A percentile compares a stretch with the other conserved stretches of the same genome.
Conservation (phyloP, 768 basidiomycete genomes). For the Mycena kentingensis region DNA sequence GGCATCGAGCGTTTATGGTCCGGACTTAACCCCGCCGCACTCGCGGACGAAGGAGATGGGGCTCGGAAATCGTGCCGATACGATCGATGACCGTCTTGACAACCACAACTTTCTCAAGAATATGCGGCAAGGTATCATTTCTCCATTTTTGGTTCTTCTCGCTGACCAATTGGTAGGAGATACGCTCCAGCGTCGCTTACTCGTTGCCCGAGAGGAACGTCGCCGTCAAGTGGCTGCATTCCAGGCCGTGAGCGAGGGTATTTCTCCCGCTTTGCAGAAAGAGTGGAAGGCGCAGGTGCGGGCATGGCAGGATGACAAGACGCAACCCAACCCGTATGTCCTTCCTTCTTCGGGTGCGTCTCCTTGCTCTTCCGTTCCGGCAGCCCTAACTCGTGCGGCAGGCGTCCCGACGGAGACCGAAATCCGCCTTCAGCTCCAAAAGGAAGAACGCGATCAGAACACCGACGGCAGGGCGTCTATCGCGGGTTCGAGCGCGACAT, state of each 20-base stretch:
- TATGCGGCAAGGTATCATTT: background rate
- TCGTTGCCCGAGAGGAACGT: constrained; percentile 2
- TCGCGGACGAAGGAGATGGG: constrained; percentile 34
- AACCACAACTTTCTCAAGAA: constrained; percentile 18
- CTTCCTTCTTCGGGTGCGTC: background rate
- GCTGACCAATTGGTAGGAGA: background rate
- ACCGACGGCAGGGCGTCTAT: background rate
- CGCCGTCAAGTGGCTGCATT: background rate
- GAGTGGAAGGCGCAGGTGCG: constrained; percentile 2
- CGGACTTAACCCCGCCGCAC: constrained; percentile 18
- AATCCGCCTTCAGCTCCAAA: too few species aligned
- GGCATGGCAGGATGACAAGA: background rate
- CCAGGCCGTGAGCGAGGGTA: background rate
- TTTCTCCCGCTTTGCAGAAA: background rate
- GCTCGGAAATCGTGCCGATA: constrained; percentile 23
- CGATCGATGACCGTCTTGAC: constrained; percentile 29
- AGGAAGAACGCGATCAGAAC: background rate
- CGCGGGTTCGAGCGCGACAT: background rate
- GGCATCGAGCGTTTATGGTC: too few species aligned
- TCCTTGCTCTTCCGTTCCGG: background rate
- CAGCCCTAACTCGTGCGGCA: background rate
- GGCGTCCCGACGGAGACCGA: background rate
- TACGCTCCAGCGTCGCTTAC: background rate
- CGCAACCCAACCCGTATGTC: background rate
- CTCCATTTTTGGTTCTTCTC: background rate